Conservation (phyloP, 768 basidiomycete species). For the Hygrocybe coccinea region DNA sequence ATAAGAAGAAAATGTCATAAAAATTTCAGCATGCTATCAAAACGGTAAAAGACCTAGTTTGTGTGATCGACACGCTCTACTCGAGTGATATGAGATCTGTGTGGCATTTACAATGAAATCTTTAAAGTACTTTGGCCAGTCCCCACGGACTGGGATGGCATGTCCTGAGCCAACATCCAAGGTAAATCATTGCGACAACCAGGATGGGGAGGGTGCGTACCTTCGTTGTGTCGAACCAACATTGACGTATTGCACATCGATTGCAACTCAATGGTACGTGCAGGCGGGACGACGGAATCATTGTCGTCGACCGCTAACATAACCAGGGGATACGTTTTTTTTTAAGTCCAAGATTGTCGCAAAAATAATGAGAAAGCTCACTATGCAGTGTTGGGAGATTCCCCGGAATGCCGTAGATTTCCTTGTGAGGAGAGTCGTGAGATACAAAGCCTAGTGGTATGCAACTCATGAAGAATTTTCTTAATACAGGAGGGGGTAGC, state of each 20-base stretch:
- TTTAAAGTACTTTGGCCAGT: slow-evolving; percentile 14
- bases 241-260: slow-evolving; percentile 15
- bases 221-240: slow-evolving; percentile 14
- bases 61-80: no score
- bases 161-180: slow-evolving; percentile 14
- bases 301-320: slow-evolving; percentile 19
- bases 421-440: slow-evolving; percentile 14
- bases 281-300: slow-evolving; percentile 13
- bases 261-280: slow-evolving; percentile 17
- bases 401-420: slow-evolving; percentile 19
- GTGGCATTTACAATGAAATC: slow-evolving; percentile 16
- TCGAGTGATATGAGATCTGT: no score
- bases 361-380: not conserved
- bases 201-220: slow-evolving; percentile 4
- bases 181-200: no score
- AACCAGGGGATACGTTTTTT: no score
- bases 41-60: no score
- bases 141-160: slow-evolving; percentile 14
- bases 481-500: not conserved
- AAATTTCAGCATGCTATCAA: no score
- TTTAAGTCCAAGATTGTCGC: no score
- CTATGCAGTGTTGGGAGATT: slow-evolving; percentile 20
- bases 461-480: not conserved
- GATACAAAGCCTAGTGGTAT: slow-evolving; percentile 15
- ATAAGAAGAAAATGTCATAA: no score